Evolutionary conservation across 345 rosid genomes (phyloP).

Genomic region (Bretschneidera sinensis): DNA sequence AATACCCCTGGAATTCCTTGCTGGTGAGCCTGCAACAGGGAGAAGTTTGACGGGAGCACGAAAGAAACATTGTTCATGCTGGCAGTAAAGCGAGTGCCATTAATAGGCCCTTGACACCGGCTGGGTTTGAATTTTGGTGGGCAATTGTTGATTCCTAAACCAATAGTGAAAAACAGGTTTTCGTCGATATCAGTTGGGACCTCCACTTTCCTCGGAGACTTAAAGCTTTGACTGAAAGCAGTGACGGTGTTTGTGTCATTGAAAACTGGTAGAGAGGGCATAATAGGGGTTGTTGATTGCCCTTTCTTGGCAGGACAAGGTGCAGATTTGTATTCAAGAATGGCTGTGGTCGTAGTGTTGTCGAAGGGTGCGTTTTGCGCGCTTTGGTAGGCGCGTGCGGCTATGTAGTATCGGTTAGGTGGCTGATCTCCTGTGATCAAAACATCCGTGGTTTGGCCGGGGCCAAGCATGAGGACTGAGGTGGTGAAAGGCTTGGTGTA

Average conservation of each 20-base stretch:
- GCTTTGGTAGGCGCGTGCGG: constrained; percentile 75
- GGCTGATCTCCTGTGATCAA: constrained; percentile 62
- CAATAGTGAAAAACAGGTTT: constrained; percentile 58
- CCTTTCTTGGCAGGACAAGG: constrained; percentile 60
- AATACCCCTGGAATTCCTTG: constrained; percentile 66
- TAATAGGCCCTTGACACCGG: constrained; percentile 81
- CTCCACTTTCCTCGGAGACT: constrained; percentile 46
- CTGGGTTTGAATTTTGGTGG: constrained; percentile 39
- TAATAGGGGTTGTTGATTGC: constrained; percentile 28
- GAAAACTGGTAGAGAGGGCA: constrained; percentile 60
- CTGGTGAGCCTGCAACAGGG: constrained; percentile 70
- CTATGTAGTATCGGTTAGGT: constrained; percentile 72
- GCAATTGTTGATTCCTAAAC: constrained; percentile 72
- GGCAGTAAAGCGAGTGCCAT: constrained; percentile 82
- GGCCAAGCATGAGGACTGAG: constrained; percentile 76
- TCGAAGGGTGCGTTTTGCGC: constrained; percentile 70
- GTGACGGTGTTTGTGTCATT: constrained; percentile 78
- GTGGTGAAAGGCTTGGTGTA: constrained; percentile 76
- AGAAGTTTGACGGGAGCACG: constrained; percentile 56
- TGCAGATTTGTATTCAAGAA: constrained; percentile 73
- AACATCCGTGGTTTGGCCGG: constrained; percentile 94
- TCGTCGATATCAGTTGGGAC: constrained; percentile 74
- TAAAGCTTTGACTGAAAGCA: constrained; percentile 41
- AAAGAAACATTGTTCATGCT: constrained; percentile 87
- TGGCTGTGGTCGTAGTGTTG: constrained; percentile 87